Conservation (phyloP, 805 yeast genomes). For the Metschnikowia koreensis region DNA sequence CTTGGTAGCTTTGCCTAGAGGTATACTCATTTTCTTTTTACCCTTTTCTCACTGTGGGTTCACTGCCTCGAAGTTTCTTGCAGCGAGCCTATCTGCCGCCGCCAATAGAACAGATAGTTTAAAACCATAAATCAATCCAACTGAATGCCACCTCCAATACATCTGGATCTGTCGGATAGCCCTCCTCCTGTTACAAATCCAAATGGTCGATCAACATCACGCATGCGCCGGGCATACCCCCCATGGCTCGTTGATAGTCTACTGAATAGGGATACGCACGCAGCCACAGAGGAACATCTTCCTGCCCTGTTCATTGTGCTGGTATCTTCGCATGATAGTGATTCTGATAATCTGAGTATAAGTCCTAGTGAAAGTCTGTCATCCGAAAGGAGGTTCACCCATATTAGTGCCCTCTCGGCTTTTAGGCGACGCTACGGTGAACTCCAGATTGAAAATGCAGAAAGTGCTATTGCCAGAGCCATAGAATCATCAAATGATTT, state of each 20-base stretch:
- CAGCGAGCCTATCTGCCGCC: neutral
- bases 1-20: too few species aligned
- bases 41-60: too few species aligned
- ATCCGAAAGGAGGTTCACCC: neutral
- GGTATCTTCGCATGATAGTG: slow-evolving; percentile 1
- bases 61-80: neutral
- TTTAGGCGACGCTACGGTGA: neutral
- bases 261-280: neutral
- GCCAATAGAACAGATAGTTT: neutral
- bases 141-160: slow-evolving; percentile 2
- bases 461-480: neutral
- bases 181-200: neutral
- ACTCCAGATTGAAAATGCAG: neutral
- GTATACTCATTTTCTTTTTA: too few species aligned
- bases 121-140: neutral
- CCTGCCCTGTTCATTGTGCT: neutral
- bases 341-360: slow-evolving; percentile 3
- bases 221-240: too few species aligned
- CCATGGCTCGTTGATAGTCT: neutral
- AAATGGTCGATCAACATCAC: neutral
- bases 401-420: neutral
- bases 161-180: neutral
- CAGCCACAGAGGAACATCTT: neutral
- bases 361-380: slow-evolving; percentile 1
- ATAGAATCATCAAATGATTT: neutral